These are phyloP conservation scores for Yamadazyma tumulicola DNA, from an alignment of 805 yeast species.

Conservation along the genomic window DNA sequence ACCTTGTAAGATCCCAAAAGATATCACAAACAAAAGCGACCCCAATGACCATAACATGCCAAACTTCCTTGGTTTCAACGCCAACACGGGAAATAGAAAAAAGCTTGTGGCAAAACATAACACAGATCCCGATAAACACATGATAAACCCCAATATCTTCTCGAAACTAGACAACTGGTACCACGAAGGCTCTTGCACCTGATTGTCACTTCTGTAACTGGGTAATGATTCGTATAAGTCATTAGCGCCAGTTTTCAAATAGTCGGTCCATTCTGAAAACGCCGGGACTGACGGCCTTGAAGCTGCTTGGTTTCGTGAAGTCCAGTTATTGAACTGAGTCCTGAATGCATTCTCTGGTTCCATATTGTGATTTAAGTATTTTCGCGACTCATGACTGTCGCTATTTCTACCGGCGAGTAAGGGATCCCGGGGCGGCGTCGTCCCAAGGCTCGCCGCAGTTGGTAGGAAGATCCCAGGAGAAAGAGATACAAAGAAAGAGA, in stretches of 20 bases:
- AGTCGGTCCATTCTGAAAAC: slow-evolving; percentile 42
- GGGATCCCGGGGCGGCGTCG: too few relatives aligned
- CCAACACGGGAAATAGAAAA: slow-evolving; percentile 82
- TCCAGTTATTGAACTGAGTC: slow-evolving; percentile 34
- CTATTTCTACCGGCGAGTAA: too few relatives aligned
- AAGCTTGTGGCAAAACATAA: slow-evolving; percentile 81
- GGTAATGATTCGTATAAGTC: slow-evolving; percentile 68
- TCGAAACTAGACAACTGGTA: slow-evolving; percentile 75
- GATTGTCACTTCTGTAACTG: slow-evolving; percentile 41
- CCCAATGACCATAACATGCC: slow-evolving; percentile 92
- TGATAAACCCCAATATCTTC: slow-evolving; percentile 69
- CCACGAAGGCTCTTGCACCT: slow-evolving; percentile 69
- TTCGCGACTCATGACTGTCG: too few relatives aligned
- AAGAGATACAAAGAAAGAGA: not conserved
- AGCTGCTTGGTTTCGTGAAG: slow-evolving; percentile 6
- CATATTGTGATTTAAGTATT: not conserved
- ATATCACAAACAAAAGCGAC: slow-evolving; percentile 75
- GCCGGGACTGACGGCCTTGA: slow-evolving; percentile 17
- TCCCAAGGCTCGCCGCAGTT: too few relatives aligned
- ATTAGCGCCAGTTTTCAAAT: slow-evolving; percentile 42
- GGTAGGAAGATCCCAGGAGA: not conserved
- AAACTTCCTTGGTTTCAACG: slow-evolving; percentile 86
- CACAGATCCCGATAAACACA: slow-evolving; percentile 72
- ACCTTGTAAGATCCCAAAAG: slow-evolving; percentile 91
- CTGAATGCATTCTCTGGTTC: slow-evolving; percentile 18